These are phyloP conservation scores for Penicillium malachiteum DNA, from an alignment of 495 filamentous ascomycete genomes.

Conservation along the genomic window DNA sequence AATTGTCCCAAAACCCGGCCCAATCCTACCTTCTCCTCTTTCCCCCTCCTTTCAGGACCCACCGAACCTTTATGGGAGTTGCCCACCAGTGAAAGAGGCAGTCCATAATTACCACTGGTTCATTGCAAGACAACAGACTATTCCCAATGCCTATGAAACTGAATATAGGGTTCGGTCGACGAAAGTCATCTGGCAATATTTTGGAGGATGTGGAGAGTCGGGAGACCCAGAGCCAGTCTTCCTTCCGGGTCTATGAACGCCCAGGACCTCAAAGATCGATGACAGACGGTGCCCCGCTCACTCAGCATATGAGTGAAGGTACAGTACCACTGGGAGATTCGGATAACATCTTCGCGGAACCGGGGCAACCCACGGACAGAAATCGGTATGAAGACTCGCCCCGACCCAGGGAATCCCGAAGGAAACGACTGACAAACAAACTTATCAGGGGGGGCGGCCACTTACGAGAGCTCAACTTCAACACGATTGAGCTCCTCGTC, in stretches of 20 bases:
- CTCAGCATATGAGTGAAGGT: constrained; percentile 38
- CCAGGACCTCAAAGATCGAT: constrained; percentile 47
- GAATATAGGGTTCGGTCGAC: constrained; percentile 61
- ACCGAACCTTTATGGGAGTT: constrained; percentile 15
- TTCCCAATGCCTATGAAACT: constrained; percentile 66
- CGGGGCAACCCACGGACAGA: constrained; percentile 32
- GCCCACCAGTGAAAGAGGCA: constrained; percentile 8
- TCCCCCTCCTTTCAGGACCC: background rate
- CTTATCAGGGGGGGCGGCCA: constrained; percentile 61
- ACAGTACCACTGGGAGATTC: constrained; percentile 53
- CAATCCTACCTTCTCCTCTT: background rate
- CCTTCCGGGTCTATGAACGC: constrained; percentile 63
- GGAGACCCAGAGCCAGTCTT: constrained; percentile 46
- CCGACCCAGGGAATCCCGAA: constrained; percentile 19
- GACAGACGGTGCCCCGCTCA: constrained; percentile 47
- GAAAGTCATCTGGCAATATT: constrained; percentile 66
- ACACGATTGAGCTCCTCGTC: constrained; percentile 69
- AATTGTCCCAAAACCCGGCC: background rate
- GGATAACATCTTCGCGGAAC: constrained; percentile 43
- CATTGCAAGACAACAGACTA: background rate
- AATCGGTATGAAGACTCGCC: constrained; percentile 39
- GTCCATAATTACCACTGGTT: background rate
- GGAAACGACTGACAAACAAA: constrained; percentile 33
- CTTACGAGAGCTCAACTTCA: constrained; percentile 61
- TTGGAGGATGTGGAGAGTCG: constrained; percentile 55